Percentiles rank a stretch among this genome's conserved stretches.
Evolutionary conservation across 176 grass and related monocot species (phyloP).

Genomic region (Ananas comosus): DNA sequence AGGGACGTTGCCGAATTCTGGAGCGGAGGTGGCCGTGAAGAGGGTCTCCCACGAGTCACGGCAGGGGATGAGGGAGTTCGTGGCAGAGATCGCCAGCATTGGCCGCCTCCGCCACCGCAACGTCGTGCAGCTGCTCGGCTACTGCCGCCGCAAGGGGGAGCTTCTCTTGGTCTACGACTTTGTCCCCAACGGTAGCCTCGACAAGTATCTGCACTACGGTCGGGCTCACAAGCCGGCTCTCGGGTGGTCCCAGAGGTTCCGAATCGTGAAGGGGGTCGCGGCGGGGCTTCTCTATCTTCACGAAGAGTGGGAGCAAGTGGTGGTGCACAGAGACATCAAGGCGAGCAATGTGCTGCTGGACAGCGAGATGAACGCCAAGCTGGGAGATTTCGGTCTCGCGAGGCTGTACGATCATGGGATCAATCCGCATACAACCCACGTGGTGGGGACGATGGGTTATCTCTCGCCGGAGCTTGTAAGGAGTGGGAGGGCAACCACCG

Average conservation of each 20-base stretch:
- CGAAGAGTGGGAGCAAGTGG: constrained; percentile 29
- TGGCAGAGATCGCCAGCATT: constrained; percentile 36
- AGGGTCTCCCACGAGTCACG: constrained; percentile 1
- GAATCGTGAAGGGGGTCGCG: constrained; percentile 20
- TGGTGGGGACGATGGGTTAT: not conserved
- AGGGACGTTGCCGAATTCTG: not conserved
- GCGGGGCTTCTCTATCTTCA: constrained; percentile 32
- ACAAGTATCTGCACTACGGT: constrained; percentile 18
- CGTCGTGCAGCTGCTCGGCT: constrained; percentile 45
- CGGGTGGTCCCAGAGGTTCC: constrained; percentile 22
- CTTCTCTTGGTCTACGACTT: constrained; percentile 4
- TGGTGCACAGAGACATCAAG: constrained; percentile 22
- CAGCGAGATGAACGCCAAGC: not conserved
- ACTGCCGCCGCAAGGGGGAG: constrained; percentile 32
- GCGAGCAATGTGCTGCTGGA: constrained; percentile 15
- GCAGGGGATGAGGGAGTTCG: constrained; percentile 3
- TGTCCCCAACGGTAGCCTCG: constrained; percentile 27
- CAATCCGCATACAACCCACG: constrained; percentile 2
- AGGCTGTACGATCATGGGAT: constrained; percentile 17
- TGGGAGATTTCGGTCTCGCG: constrained; percentile 16
- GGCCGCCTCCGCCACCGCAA: constrained; percentile 42
- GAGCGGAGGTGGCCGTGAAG: not conserved
- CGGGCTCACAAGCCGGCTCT: not conserved
- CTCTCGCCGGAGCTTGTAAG: too few species aligned
- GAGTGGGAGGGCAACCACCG: too few species aligned